Evolutionary conservation across 208 protist species (phyloP).

Genomic region (Blastocrithidia nonstop): DNA sequence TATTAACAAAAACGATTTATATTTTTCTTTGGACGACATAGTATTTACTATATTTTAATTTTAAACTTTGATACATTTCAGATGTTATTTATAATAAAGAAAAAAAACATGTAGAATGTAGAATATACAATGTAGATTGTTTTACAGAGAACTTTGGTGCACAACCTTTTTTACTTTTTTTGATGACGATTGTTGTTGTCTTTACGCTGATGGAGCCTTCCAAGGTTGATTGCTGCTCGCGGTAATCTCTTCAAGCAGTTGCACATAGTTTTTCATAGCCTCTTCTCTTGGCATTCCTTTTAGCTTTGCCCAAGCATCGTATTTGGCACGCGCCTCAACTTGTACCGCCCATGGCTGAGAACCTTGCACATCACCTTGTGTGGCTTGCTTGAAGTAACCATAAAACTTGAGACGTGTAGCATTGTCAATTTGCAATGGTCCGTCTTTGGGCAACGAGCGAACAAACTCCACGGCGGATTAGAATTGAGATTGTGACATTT

Average conservation of each 20-base stretch:
- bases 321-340: conserved; percentile 89
- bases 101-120: no score
- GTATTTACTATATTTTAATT: neutral
- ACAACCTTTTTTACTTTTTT: no score
- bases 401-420: conserved; percentile 89
- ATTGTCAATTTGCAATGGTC: conserved; percentile 76
- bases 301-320: conserved; percentile 82
- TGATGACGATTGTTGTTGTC: no score
- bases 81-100: neutral
- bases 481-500: conserved; percentile 70
- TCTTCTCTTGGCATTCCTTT: conserved; percentile 86
- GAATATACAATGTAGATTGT: no score
- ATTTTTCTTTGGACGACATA: conserved; percentile 1
- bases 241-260: conserved; percentile 40
- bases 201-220: no score
- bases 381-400: conserved; percentile 95
- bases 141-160: no score
- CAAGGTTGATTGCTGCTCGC: conserved; percentile 38
- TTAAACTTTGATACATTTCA: neutral
- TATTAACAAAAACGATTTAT: conserved; percentile 3
- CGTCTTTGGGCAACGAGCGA: conserved; percentile 62
- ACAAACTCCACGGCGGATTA: conserved; percentile 69
- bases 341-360: conserved; percentile 85
- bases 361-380: conserved; percentile 86
- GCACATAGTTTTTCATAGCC: conserved; percentile 85